Evolutionary conservation across 768 basidiomycete genomes (phyloP).

Genomic region (Cystoderma amianthinum): DNA sequence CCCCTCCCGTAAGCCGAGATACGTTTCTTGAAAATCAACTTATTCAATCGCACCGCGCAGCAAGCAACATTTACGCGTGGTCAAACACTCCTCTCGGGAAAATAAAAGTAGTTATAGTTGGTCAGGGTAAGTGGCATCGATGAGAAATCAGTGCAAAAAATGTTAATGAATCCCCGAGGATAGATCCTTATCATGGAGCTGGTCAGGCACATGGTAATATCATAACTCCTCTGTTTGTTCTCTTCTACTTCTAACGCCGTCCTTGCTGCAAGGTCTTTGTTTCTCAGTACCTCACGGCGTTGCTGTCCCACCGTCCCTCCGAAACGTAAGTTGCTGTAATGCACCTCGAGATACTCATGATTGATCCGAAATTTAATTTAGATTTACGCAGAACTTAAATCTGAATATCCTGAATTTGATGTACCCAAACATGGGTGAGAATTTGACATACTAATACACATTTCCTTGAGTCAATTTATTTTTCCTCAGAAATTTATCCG

Average conservation of each 20-base stretch:
- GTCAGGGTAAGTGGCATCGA: conserved; percentile 44
- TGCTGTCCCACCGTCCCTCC: conserved; percentile 70
- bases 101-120: conserved; percentile 84
- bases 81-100: conserved; percentile 80
- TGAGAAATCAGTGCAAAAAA: too few relatives aligned
- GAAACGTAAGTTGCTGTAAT: conserved; percentile 47
- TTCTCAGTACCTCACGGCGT: conserved; percentile 88
- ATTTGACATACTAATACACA: conserved; percentile 3
- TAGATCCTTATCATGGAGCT: conserved; percentile 75
- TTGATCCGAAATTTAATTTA: conserved; percentile 18
- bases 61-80: conserved; percentile 87
- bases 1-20: conserved; percentile 59
- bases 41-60: conserved; percentile 20
- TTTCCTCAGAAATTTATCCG: conserved; percentile 58
- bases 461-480: conserved; percentile 3
- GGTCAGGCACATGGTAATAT: conserved; percentile 80
- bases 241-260: too few relatives aligned
- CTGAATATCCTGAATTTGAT: conserved; percentile 75
- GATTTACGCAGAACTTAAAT: conserved; percentile 86
- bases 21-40: conserved; percentile 2
- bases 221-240: conserved; percentile 3
- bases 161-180: too few relatives aligned
- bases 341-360: background rate
- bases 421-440: conserved; percentile 75
- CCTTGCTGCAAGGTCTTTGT: conserved; percentile 77